Percentiles rank a stretch among this genome's conserved stretches.
These are phyloP conservation scores for Aspergillus sclerotioniger DNA, from an alignment of 495 filamentous ascomycete species.

Conservation along the genomic window DNA sequence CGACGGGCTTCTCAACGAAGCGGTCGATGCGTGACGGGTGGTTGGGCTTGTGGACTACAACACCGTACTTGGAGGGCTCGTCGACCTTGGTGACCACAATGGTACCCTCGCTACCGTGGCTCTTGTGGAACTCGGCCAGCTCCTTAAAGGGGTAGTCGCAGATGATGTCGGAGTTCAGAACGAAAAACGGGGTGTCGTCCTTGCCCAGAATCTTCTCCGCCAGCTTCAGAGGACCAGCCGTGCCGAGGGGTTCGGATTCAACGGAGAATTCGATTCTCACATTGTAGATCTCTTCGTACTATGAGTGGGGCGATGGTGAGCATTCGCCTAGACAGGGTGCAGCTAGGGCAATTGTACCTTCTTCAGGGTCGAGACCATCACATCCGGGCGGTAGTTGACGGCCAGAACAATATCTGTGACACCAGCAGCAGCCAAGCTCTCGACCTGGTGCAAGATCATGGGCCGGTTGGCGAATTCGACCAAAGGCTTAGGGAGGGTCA, in stretches of 20 bases:
- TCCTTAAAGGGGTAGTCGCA: slow-evolving; percentile 96
- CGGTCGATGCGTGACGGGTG: slow-evolving; percentile 93
- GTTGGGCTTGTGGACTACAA: slow-evolving; percentile 95
- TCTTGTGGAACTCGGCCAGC: slow-evolving; percentile 83
- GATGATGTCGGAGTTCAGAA: slow-evolving; percentile 98
- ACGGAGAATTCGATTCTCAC: slow-evolving; percentile 96
- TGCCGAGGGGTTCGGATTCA: slow-evolving; percentile 92
- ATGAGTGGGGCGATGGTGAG: slow-evolving; percentile 2
- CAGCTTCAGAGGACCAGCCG: slow-evolving; percentile 92
- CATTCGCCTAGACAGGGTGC: background rate
- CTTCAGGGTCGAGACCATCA: slow-evolving; percentile 79
- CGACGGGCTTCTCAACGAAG: slow-evolving; percentile 99
- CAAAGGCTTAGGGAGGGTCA: slow-evolving; percentile 94
- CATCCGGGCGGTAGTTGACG: slow-evolving; percentile 97
- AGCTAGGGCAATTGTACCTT: slow-evolving; percentile 41
- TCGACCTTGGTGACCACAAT: slow-evolving; percentile 99
- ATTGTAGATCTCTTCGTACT: slow-evolving; percentile 91
- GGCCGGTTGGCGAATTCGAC: slow-evolving; percentile 98
- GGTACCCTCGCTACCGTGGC: slow-evolving; percentile 92
- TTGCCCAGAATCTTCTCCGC: slow-evolving; percentile 92
- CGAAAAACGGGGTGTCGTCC: slow-evolving; percentile 93
- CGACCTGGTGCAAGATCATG: slow-evolving; percentile 98
- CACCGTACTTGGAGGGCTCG: slow-evolving; percentile 98
- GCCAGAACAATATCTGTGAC: slow-evolving; percentile 98
- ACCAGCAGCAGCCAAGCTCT: slow-evolving; percentile 89